Evolutionary conservation across 805 yeast species (phyloP).

Genomic region (Citeromyces matritensis): DNA sequence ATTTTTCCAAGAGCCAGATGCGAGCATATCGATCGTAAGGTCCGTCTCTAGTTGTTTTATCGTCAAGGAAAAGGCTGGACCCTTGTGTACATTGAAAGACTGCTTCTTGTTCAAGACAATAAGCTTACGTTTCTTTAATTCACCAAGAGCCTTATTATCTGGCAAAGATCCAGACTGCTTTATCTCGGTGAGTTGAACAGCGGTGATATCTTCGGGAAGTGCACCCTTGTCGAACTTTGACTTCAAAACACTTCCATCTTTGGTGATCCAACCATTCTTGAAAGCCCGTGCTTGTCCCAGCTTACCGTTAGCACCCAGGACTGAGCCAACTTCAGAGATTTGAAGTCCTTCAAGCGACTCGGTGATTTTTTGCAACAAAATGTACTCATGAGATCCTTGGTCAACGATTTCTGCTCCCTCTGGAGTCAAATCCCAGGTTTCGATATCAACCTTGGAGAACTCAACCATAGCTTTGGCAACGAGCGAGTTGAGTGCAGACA

Average conservation of each 20-base stretch:
- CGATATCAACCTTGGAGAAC: constrained; percentile 60
- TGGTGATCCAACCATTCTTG: constrained; percentile 91
- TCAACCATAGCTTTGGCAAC: constrained; percentile 71
- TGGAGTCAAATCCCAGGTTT: constrained; percentile 55
- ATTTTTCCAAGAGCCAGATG: constrained; percentile 67
- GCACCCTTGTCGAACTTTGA: constrained; percentile 31
- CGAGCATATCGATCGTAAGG: constrained; percentile 85
- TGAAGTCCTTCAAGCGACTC: constrained; percentile 67
- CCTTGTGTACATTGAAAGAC: constrained; percentile 67
- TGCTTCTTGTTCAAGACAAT: constrained; percentile 54
- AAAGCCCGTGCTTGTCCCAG: constrained; percentile 96
- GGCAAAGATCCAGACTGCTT: constrained; percentile 30
- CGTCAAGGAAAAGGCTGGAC: constrained; percentile 69
- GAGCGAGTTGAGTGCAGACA: constrained; percentile 77
- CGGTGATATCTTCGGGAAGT: constrained; percentile 54
- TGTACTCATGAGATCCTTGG: constrained; percentile 83
- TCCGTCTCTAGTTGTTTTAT: constrained; percentile 83
- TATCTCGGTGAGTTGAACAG: constrained; percentile 44
- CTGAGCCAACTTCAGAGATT: constrained; percentile 56
- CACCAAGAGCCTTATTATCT: constrained; percentile 57
- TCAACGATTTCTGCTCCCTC: constrained; percentile 73
- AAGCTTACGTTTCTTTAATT: constrained; percentile 90
- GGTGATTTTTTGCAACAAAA: constrained; percentile 62
- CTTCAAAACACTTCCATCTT: constrained; percentile 71
- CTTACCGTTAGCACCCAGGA: constrained; percentile 73